Conservation (phyloP, 345 rosid species). For the Sonneratia alba region DNA sequence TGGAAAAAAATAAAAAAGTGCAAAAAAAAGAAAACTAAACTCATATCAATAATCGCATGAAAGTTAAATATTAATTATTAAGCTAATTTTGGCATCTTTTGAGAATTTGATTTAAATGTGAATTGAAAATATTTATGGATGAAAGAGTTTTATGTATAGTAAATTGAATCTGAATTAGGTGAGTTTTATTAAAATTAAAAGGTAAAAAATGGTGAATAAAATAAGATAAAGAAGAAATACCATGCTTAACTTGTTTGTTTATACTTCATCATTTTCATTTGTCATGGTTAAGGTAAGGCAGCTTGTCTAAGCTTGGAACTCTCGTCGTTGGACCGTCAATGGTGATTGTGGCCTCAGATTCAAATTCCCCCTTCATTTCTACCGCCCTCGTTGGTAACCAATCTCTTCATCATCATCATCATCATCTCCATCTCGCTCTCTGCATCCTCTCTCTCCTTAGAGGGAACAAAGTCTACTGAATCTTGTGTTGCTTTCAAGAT, state of each 20-base stretch:
- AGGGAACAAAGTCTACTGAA: background rate
- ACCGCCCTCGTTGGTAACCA: slow-evolving; percentile 5
- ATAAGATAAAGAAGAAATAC: background rate
- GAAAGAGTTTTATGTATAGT: too few species aligned
- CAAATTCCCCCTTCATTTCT: slow-evolving; percentile 6
- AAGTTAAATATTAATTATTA: too few species aligned
- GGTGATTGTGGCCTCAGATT: slow-evolving; percentile 14
- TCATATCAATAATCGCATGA: too few species aligned
- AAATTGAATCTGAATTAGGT: too few species aligned
- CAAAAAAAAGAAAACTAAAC: background rate
- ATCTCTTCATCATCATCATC: background rate
- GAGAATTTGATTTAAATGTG: too few species aligned
- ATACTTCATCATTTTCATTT: background rate
- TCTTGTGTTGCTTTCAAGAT: background rate
- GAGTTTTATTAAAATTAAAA: too few species aligned
- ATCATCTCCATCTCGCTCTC: background rate
- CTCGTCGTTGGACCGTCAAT: background rate
- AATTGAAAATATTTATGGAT: too few species aligned
- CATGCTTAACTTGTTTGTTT: background rate
- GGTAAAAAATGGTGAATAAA: too few species aligned
- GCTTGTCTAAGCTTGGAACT: background rate
- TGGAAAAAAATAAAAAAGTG: background rate
- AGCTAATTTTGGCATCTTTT: too few species aligned
- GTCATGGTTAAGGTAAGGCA: background rate
- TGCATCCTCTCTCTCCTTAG: background rate